Percentiles rank a stretch among this genome's conserved stretches.
Evolutionary conservation across 176 grass and related monocot species (phyloP).

Genomic region (Zizania latifolia): DNA sequence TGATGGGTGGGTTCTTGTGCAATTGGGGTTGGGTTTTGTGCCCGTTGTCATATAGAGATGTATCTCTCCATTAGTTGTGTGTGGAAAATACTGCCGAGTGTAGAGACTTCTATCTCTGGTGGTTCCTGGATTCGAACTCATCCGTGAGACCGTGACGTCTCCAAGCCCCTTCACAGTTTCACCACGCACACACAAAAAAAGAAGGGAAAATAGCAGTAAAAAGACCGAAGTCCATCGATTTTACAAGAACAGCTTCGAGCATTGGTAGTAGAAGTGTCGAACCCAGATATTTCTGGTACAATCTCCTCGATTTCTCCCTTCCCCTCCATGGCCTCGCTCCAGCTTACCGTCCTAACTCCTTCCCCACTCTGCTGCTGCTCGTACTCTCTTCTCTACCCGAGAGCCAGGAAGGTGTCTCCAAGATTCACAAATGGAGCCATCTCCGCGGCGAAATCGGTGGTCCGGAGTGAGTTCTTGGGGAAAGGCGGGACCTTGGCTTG

Average conservation of each 20-base stretch:
- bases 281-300: background rate
- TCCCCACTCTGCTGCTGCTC: constrained; percentile 32
- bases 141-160: background rate
- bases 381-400: background rate
- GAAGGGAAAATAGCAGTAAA: background rate
- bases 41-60: no score
- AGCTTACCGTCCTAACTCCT: background rate
- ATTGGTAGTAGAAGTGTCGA: background rate
- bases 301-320: background rate
- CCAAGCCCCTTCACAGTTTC: background rate
- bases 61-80: no score
- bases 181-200: constrained; percentile 47
- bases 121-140: background rate
- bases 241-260: background rate
- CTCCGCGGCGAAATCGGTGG: background rate
- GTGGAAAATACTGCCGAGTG: background rate
- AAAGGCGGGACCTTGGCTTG: constrained; percentile 31
- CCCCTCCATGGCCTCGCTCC: constrained; percentile 35
- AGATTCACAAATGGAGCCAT: constrained; percentile 9
- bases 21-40: no score
- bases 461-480: constrained; percentile 18
- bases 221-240: background rate
- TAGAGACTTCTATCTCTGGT: background rate
- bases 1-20: no score
- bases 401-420: constrained; percentile 1